phyloP scores from a whole-genome alignment of 768 basidiomycete genomes.

The Tubosaeta sp. region DNA sequence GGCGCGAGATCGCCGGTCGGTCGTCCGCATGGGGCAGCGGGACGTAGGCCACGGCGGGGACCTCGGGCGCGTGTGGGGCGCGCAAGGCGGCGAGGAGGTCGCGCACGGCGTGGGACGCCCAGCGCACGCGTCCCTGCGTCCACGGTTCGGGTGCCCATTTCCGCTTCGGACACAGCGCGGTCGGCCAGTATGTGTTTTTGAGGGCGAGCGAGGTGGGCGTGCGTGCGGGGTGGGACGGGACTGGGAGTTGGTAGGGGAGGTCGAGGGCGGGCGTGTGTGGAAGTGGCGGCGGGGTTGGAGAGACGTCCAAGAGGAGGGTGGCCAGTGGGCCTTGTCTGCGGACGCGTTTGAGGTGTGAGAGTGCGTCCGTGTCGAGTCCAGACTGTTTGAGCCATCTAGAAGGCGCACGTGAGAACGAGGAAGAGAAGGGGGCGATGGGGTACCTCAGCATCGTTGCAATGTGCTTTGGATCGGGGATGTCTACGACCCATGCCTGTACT shows the following conservation, averaged over 20 bases:
- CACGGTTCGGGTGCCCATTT: conserved; percentile 66
- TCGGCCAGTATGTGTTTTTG: conserved; percentile 85
- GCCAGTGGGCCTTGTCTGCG: conserved; percentile 46
- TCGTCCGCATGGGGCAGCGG: conserved; percentile 47
- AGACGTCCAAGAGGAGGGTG: conserved; percentile 53
- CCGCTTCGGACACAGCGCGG: conserved; percentile 63
- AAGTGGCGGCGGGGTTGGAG: conserved; percentile 40
- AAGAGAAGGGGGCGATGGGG: neutral
- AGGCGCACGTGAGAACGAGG: neutral
- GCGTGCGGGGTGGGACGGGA: conserved; percentile 66
- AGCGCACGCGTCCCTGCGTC: conserved; percentile 59
- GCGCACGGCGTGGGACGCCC: conserved; percentile 72
- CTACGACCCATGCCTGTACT: conserved; percentile 78
- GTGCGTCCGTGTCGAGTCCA: conserved; percentile 54
- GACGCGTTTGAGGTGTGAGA: conserved; percentile 76
- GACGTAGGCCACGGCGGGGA: conserved; percentile 73
- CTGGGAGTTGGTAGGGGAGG: conserved; percentile 51
- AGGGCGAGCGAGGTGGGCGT: conserved; percentile 59
- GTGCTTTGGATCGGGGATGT: conserved; percentile 57
- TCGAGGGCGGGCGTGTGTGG: conserved; percentile 44
- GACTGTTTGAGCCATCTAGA: conserved; percentile 66
- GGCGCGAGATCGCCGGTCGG: conserved; percentile 11
- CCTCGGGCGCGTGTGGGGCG: conserved; percentile 47
- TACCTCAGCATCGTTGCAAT: conserved; percentile 64
- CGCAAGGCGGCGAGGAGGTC: conserved; percentile 42